phyloP scores from a whole-genome alignment of 2,329 filamentous ascomycete species.

The Phoma sp. region DNA sequence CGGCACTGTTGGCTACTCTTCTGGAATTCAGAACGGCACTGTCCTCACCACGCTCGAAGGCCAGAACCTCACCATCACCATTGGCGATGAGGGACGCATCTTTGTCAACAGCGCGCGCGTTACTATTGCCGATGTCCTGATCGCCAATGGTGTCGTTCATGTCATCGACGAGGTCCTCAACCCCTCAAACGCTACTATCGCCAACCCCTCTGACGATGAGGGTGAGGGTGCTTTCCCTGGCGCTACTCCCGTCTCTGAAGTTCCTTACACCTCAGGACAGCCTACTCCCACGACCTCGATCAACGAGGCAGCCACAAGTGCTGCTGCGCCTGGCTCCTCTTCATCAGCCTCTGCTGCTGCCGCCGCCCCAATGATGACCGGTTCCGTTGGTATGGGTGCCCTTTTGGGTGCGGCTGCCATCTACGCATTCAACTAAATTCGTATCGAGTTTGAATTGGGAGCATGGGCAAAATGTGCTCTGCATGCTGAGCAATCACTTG shows the following conservation, averaged over 20 bases:
- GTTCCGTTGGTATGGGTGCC: slow-evolving; percentile 56
- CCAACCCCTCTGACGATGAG: slow-evolving; percentile 53
- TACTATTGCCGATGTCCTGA: slow-evolving; percentile 51
- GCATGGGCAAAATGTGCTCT: background rate
- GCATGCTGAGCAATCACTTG: background rate
- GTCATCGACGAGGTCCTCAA: slow-evolving; percentile 68
- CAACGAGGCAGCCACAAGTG: slow-evolving; percentile 43
- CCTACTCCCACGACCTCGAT: slow-evolving; percentile 54
- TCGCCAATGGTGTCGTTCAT: slow-evolving; percentile 58
- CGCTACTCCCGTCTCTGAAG: slow-evolving; percentile 57
- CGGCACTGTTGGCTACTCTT: slow-evolving; percentile 62
- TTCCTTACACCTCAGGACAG: slow-evolving; percentile 65
- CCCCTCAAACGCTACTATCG: slow-evolving; percentile 55
- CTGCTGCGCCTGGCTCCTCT: slow-evolving; percentile 29
- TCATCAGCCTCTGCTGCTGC: slow-evolving; percentile 25
- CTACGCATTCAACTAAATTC: slow-evolving; percentile 27
- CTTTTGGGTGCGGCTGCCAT: slow-evolving; percentile 57
- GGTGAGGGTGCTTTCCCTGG: slow-evolving; percentile 61
- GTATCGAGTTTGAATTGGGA: background rate
- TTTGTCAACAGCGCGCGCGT: slow-evolving; percentile 57
- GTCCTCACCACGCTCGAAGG: slow-evolving; percentile 49
- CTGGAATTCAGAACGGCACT: slow-evolving; percentile 52
- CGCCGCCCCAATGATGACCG: slow-evolving; percentile 45
- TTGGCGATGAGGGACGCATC: slow-evolving; percentile 40
- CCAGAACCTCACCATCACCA: slow-evolving; percentile 50